Evolutionary conservation across 345 rosid genomes (phyloP).

Genomic region (Linum usitatissimum): DNA sequence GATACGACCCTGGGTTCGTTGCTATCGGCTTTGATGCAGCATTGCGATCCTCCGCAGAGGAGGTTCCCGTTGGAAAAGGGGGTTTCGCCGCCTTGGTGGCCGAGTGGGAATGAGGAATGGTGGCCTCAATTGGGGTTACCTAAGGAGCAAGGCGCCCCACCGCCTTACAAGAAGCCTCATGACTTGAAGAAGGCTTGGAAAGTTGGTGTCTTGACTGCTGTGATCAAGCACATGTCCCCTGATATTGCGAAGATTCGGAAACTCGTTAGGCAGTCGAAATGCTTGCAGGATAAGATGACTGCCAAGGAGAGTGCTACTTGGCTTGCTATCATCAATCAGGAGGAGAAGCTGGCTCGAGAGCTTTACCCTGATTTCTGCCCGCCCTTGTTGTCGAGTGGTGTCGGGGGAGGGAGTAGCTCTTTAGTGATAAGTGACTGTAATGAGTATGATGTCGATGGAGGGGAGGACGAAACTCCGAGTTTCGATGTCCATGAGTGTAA

Average conservation of each 20-base stretch:
- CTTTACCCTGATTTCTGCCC: constrained; percentile 50
- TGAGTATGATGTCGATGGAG: constrained; percentile 75
- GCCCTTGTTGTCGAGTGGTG: constrained; percentile 22
- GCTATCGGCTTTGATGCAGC: constrained; percentile 73
- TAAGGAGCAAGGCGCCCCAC: constrained; percentile 46
- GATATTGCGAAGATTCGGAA: constrained; percentile 64
- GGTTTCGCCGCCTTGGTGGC: constrained; percentile 96
- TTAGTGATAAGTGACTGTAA: constrained; percentile 40
- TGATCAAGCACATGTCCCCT: constrained; percentile 77
- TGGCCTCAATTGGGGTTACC: constrained; percentile 74
- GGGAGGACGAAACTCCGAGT: constrained; percentile 36
- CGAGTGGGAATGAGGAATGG: constrained; percentile 79
- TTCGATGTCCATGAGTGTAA: constrained; percentile 49
- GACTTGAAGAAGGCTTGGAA: constrained; percentile 96
- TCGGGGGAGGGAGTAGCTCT: constrained; percentile 38
- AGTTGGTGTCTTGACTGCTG: constrained; percentile 74
- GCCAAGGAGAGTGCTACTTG: constrained; percentile 89
- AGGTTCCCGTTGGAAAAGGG: constrained; percentile 77
- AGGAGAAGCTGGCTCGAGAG: constrained; percentile 47
- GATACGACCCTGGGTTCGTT: constrained; percentile 95
- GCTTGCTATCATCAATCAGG: constrained; percentile 74
- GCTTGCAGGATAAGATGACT: constrained; percentile 90
- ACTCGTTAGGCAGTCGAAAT: constrained; percentile 73
- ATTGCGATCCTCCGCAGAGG: constrained; percentile 91
- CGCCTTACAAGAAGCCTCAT: constrained; percentile 97